A percentile compares a stretch with the other conserved stretches of the same genome.
Conservation (phyloP, 371 early-diverging fungal species). For the Sporodiniella umbellata region DNA sequence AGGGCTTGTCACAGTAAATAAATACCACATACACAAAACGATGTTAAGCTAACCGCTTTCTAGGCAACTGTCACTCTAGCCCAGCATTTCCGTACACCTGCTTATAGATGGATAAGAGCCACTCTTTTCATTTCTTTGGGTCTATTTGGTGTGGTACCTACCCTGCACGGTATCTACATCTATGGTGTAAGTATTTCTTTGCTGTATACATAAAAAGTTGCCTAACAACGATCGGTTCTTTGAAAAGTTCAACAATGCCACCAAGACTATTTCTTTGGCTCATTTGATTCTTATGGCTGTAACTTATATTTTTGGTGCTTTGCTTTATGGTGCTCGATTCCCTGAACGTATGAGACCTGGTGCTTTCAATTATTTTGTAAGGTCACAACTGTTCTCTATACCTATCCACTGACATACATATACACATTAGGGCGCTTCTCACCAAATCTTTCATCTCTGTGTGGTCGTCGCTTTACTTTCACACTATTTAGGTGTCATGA, state of each 20-base stretch:
- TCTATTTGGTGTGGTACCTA: constrained; percentile 73
- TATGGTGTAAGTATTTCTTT: constrained; percentile 66
- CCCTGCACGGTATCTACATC: constrained; percentile 60
- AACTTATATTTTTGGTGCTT: constrained; percentile 79
- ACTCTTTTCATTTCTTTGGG: constrained; percentile 79
- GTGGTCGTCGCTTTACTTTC: constrained; percentile 76
- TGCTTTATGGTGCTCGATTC: constrained; percentile 72
- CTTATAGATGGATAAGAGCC: constrained; percentile 79
- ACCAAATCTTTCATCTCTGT: constrained; percentile 89
- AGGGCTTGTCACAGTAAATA: constrained; percentile 61
- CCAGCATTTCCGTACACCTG: constrained; percentile 66
- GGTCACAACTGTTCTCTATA: constrained; percentile 11
- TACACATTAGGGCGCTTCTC: constrained; percentile 78
- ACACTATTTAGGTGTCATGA: constrained; percentile 79
- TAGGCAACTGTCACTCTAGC: constrained; percentile 55
- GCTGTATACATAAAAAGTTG: background rate
- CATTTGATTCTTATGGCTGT: constrained; percentile 70
- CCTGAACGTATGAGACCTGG: constrained; percentile 65
- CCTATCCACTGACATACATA: no score
- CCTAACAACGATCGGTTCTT: background rate
- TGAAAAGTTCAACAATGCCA: constrained; percentile 28
- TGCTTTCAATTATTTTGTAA: constrained; percentile 57
- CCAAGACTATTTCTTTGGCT: constrained; percentile 58
- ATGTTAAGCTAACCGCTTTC: background rate
- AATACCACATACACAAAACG: constrained; percentile 3